Conservation (phyloP, 176 grass and related monocot species). For the Aegilops umbellulata region DNA sequence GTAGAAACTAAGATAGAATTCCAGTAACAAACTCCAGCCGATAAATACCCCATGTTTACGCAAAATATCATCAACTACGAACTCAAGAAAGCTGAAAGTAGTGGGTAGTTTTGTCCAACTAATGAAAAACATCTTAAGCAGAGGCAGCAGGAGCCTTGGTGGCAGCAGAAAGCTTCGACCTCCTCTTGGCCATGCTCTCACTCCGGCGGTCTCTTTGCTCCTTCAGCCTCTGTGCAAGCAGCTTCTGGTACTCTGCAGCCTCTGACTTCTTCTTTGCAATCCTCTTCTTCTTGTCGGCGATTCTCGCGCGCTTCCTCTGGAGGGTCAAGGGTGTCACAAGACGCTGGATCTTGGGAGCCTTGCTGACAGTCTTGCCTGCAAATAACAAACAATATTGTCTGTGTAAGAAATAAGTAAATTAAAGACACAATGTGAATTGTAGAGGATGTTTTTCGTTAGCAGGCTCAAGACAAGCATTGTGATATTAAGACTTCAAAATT, state of each 20-base stretch:
- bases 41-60: slow-evolving; percentile 16
- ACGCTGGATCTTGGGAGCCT: slow-evolving; percentile 98
- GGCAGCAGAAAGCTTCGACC: slow-evolving; percentile 73
- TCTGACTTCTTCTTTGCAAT: slow-evolving; percentile 79
- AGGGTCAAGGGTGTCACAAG: slow-evolving; percentile 84
- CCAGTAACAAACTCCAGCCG: neutral
- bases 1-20: slow-evolving; percentile 2
- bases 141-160: slow-evolving; percentile 45
- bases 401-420: neutral
- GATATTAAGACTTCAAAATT: neutral
- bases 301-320: slow-evolving; percentile 89
- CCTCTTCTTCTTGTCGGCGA: slow-evolving; percentile 94
- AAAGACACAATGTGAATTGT: neutral
- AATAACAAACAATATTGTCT: neutral
- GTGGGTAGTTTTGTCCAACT: slow-evolving; percentile 10
- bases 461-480: neutral
- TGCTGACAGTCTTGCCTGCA: slow-evolving; percentile 94
- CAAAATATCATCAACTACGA: slow-evolving; percentile 36
- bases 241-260: slow-evolving; percentile 95
- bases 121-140: slow-evolving; percentile 17
- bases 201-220: slow-evolving; percentile 81
- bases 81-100: slow-evolving; percentile 18
- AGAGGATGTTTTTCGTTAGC: neutral
- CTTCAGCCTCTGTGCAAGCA: slow-evolving; percentile 80
- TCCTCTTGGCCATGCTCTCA: slow-evolving; percentile 90